Percentiles rank a stretch among this genome's conserved stretches.
These are phyloP conservation scores for Rhizopus sp. DNA, from an alignment of 371 early-diverging fungal species.

Conservation along the genomic window DNA sequence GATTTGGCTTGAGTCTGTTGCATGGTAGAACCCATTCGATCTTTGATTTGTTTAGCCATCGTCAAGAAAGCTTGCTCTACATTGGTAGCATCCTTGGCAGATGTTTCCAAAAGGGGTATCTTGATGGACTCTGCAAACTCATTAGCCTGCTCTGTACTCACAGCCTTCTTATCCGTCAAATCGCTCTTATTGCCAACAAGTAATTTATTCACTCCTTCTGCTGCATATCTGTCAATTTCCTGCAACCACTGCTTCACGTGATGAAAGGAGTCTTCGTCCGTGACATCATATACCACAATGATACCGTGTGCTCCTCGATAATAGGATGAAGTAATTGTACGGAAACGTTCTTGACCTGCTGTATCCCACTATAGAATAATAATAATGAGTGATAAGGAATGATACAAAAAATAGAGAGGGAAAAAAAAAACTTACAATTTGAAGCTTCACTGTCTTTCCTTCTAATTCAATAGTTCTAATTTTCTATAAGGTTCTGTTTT, in stretches of 20 bases:
- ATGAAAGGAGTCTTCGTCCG: conserved; percentile 93
- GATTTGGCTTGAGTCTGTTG: conserved; percentile 39
- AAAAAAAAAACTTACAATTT: conserved; percentile 66
- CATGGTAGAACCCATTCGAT: conserved; percentile 58
- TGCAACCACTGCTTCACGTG: conserved; percentile 96
- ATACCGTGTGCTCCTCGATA: conserved; percentile 99
- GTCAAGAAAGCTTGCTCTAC: conserved; percentile 96
- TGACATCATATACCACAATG: conserved; percentile 98
- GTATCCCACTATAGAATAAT: conserved; percentile 87
- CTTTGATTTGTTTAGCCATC: conserved; percentile 84
- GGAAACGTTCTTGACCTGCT: conserved; percentile 99
- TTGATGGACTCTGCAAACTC: conserved; percentile 81
- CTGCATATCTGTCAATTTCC: conserved; percentile 94
- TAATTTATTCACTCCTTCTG: conserved; percentile 91
- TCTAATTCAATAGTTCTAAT: conserved; percentile 99
- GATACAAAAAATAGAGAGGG: neutral
- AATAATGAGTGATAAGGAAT: neutral
- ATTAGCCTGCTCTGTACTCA: conserved; percentile 61
- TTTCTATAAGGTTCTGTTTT: conserved; percentile 64
- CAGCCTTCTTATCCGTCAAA: conserved; percentile 79
- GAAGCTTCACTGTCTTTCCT: conserved; percentile 98
- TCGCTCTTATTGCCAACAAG: conserved; percentile 99
- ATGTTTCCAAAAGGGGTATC: conserved; percentile 89
- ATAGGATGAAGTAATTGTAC: conserved; percentile 98
- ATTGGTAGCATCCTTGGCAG: conserved; percentile 90